phyloP scores from a whole-genome alignment of 139 green algal genomes.

The Tetraselmis chui region DNA sequence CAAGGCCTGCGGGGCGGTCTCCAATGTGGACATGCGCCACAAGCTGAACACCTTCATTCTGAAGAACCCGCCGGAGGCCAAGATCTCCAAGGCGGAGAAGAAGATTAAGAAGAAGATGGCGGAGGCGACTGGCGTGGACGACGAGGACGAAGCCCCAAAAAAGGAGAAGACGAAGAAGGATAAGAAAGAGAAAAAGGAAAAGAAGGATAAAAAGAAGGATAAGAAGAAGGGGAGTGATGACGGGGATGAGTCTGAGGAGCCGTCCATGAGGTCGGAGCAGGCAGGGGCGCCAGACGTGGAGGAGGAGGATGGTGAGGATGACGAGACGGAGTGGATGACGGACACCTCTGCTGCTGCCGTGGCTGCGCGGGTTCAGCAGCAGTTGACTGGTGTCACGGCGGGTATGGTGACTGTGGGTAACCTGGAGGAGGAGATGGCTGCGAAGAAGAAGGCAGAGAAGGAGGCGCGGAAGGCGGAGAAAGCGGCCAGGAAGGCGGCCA shows the following conservation, averaged over 20 bases:
- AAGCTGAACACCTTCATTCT: slow-evolving; percentile 98
- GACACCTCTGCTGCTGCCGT: slow-evolving; percentile 83
- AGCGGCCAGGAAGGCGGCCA: neutral
- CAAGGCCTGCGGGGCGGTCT: slow-evolving; percentile 76
- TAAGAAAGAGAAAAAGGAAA: slow-evolving; percentile 53
- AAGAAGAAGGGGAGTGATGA: slow-evolving; percentile 39
- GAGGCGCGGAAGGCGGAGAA: neutral
- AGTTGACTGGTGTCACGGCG: slow-evolving; percentile 79
- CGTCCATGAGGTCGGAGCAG: neutral
- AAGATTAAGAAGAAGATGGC: slow-evolving; percentile 64
- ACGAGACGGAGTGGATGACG: slow-evolving; percentile 85
- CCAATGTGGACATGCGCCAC: slow-evolving; percentile 89
- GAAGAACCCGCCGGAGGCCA: slow-evolving; percentile 95
- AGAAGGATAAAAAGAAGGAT: slow-evolving; percentile 37
- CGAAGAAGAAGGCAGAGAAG: neutral
- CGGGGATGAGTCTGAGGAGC: slow-evolving; percentile 22
- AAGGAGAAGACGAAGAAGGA: slow-evolving; percentile 60
- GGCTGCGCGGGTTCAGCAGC: slow-evolving; percentile 67
- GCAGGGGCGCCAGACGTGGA: slow-evolving; percentile 4
- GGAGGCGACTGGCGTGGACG: slow-evolving; percentile 30
- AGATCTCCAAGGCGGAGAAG: slow-evolving; percentile 84
- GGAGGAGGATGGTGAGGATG: slow-evolving; percentile 24
- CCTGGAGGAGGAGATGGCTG: neutral
- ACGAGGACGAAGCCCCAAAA: slow-evolving; percentile 33
- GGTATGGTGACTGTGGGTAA: slow-evolving; percentile 62